Evolutionary conservation across 176 grass and related monocot genomes (phyloP).

Genomic region (Eleusine coracana): DNA sequence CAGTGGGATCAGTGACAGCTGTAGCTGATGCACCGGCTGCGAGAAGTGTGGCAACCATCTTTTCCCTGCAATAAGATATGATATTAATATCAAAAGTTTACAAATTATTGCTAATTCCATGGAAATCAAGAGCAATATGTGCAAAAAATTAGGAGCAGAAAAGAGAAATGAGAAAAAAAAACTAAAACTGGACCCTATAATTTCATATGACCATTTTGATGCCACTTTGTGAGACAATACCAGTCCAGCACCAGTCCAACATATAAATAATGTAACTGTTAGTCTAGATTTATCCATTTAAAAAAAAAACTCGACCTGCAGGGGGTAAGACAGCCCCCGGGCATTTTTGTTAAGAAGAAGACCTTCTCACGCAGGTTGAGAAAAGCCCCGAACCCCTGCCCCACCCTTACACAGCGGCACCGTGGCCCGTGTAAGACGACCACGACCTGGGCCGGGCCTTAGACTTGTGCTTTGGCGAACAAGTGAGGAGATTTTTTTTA

Average conservation of each 20-base stretch:
- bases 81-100: not conserved
- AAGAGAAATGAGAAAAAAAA: not conserved
- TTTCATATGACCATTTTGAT: constrained; percentile 22
- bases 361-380: too few relatives aligned
- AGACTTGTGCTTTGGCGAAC: too few relatives aligned
- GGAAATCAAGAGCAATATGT: not conserved
- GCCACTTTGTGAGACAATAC: not conserved
- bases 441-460: too few relatives aligned
- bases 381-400: too few relatives aligned
- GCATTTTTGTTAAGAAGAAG: too few relatives aligned
- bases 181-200: not conserved
- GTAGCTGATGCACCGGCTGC: constrained; percentile 78
- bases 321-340: too few relatives aligned
- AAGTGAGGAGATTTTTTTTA: too few relatives aligned
- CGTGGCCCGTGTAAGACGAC: too few relatives aligned
- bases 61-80: constrained; percentile 69
- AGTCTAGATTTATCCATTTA: constrained; percentile 23
- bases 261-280: constrained; percentile 21
- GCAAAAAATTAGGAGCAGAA: constrained; percentile 7
- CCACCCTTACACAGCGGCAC: too few relatives aligned
- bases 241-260: constrained; percentile 2
- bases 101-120: constrained; percentile 23
- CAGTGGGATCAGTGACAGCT: constrained; percentile 87
- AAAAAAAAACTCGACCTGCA: too few relatives aligned
- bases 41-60: constrained; percentile 88